Conservation (phyloP, 1,284 basidiomycete species). For the Naganishia sp. region DNA sequence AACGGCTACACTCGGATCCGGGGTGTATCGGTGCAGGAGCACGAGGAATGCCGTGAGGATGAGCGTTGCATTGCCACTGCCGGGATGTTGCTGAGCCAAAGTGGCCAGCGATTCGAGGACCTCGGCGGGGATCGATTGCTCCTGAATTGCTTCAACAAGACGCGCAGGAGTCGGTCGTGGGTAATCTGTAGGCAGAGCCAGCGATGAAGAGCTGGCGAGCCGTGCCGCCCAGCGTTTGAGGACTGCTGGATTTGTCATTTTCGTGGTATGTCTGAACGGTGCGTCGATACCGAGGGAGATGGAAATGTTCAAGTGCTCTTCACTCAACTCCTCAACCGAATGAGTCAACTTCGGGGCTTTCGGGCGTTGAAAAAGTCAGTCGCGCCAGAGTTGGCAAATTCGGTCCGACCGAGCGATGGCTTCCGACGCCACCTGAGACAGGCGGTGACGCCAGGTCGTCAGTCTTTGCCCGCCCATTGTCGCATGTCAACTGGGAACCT, state of each 20-base stretch:
- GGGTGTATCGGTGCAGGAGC: constrained; percentile 91
- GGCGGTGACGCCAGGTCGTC: too few species aligned
- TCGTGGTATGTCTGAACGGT: background rate
- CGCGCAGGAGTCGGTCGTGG: constrained; percentile 75
- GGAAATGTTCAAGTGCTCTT: too few species aligned
- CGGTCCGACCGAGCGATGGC: background rate
- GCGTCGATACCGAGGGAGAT: background rate
- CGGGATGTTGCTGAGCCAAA: constrained; percentile 64
- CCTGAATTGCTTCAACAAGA: constrained; percentile 75
- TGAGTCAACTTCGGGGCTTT: constrained; percentile 6
- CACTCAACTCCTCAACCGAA: background rate
- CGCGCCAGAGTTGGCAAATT: background rate
- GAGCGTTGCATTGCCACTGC: constrained; percentile 60
- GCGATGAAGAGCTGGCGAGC: constrained; percentile 71
- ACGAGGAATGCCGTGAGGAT: constrained; percentile 88
- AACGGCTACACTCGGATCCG: constrained; percentile 91
- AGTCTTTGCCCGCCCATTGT: too few species aligned
- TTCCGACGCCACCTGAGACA: too few species aligned
- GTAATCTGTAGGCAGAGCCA: constrained; percentile 95
- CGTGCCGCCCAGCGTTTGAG: constrained; percentile 53
- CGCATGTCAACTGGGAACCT: too few species aligned
- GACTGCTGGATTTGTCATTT: constrained; percentile 33
- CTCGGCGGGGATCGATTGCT: constrained; percentile 61
- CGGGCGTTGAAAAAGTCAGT: background rate
- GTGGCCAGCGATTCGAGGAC: constrained; percentile 50